Base-by-base conservation (phyloP, 495 filamentous ascomycete species). In the Penicillium turbatum region DNA sequence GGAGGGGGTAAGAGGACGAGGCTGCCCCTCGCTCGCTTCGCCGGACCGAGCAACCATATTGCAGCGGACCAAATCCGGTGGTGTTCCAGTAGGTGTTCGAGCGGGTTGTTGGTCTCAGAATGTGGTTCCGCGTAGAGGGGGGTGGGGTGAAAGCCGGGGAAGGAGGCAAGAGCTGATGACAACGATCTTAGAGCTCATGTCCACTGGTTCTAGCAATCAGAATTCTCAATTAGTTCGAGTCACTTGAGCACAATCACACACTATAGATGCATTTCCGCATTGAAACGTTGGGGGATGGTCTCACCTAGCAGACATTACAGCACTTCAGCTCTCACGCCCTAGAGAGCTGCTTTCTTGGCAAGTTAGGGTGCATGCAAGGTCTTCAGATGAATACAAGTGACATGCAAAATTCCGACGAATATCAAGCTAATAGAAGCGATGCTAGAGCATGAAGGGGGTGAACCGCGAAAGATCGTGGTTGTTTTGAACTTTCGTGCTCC, bases 401-500 rank as follows among this genome's bases (percentile, higher is more conserved):
- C 37, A 32, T n/a, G 48, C 5, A 13, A 12, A 39, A 9, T 31
- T 19, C 40, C 2, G 30, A 39, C 35, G n/a, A 29, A 44, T 37
- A 56, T 13, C 17, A 36, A 34, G 38, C 19, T 21, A 31, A 1
- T 4, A 21, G 8, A 52, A 51, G 34, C 29, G 17, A 30, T 32
- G 34, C 29, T 29, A 38, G 13, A 19, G 40, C 17, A 48, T 42
- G 53, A 24, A 48, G 38, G 45, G 26, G 29, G 60, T 48, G 21
- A 48, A 16, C 12, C 38, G 44, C 53, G 42, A 48, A 37, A 53
- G 57, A 51, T 59, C 48, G 56, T 59, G 62, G 63, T 57, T 71
- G 67, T 74, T 74, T 69, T 69, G 68, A 72, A 69, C 60, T 71
- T 70, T 71, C 61, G 61, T 67, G 67, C 70, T 72, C 70, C 70